Base-by-base conservation (phyloP, 148 eudicot species). In the Chenopodium berlandieri region DNA sequence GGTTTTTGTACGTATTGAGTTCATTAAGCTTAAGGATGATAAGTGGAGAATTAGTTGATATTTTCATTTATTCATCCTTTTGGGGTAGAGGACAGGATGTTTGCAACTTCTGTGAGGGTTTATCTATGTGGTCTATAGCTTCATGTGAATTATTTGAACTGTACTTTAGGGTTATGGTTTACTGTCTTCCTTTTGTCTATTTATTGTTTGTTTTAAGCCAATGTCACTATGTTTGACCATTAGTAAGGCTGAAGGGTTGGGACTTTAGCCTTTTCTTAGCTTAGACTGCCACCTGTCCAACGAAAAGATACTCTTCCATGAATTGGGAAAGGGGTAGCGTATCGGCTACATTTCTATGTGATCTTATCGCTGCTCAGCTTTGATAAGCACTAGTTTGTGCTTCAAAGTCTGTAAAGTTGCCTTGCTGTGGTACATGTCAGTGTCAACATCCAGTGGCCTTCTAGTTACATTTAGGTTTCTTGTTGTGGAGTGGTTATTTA, bases 401-500 rank as follows among this genome's bases (percentile, higher is more conserved):
- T 13, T 16, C 19, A 16, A 54, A 73, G 58, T 81, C 66, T 85
- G 58, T 71, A 17, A 58, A 78, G 75, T 69, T 67, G 16, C 2
- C 72, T 60, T 54, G 74, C 17, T 32, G 73, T 66, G 52, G 44
- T 34, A 50, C 56, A 54, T 65, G 54, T 75, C 75, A 64, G n/a
- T 54, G 73, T 80, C 70, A 64, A 34, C 83, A 74, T 71, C 68
- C 56, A 50, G 23, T 37, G 20, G 52, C 65, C 62, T 69, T 72
- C 65, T 70, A 71, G 37, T 73, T 44, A 62, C 54, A n/a, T 40
- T 63, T 69, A 23, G 80, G 56, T 71, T 48, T 77, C 68, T 54
- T 79, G 31, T 31, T 68, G 30, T 56, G 79, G 72, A 81, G 79
- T 77, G 81, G 48, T 62, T 79, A 85, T 92, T 56, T 89, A 85